Conservation (phyloP, 305 asterid genomes). For the Solanum hybrid region DNA sequence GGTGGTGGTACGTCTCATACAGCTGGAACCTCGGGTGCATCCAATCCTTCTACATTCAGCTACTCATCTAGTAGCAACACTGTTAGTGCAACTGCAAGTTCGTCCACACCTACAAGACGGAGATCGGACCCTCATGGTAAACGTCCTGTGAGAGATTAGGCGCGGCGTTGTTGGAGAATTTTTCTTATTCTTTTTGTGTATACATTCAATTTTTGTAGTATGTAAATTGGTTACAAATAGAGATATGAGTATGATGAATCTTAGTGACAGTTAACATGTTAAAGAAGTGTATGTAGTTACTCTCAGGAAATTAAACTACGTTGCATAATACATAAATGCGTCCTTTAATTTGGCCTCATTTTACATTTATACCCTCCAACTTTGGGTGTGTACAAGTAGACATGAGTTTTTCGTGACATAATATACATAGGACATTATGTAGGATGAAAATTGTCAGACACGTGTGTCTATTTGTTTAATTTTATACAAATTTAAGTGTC, state of each 20-base stretch:
- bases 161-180: slow-evolving; percentile 1
- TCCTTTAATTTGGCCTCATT: too few relatives aligned
- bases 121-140: slow-evolving; percentile 47
- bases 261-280: too few relatives aligned
- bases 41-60: slow-evolving; percentile 33
- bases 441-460: too few relatives aligned
- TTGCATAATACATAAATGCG: too few relatives aligned
- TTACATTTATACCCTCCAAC: too few relatives aligned
- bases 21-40: slow-evolving; percentile 35
- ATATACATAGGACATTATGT: too few relatives aligned
- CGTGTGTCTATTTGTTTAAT: rapidly evolving
- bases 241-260: background rate
- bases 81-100: slow-evolving; percentile 27
- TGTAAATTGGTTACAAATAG: background rate
- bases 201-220: background rate
- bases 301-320: too few relatives aligned
- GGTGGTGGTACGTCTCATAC: slow-evolving; percentile 19
- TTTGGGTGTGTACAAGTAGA: too few relatives aligned
- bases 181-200: slow-evolving; percentile 32
- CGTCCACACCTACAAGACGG: slow-evolving; percentile 20
- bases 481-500: background rate
- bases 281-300: too few relatives aligned
- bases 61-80: slow-evolving; percentile 35
- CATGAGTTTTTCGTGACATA: too few relatives aligned
- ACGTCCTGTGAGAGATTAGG: slow-evolving; percentile 39